Percentiles rank a stretch among this genome's conserved stretches.
These are phyloP conservation scores for Pezizomycotina sp. DNA, from an alignment of 2,329 filamentous ascomycete genomes.

Conservation along the genomic window DNA sequence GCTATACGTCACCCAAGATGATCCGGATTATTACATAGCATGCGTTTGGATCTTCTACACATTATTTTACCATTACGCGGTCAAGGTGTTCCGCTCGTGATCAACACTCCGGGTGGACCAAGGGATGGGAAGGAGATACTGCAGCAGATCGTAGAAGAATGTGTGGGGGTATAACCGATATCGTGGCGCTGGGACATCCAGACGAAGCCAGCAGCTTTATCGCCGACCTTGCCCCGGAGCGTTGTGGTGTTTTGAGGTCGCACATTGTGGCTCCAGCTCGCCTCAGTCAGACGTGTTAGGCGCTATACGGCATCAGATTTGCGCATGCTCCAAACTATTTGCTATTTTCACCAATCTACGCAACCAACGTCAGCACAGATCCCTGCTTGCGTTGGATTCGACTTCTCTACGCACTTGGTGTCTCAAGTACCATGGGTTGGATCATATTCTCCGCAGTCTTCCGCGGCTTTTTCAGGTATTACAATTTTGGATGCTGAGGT, in stretches of 20 bases:
- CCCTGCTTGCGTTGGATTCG: conserved; percentile 15
- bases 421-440: conserved; percentile 45
- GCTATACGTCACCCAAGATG: conserved; percentile 48
- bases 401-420: conserved; percentile 38
- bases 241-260: conserved; percentile 5
- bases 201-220: conserved; percentile 3
- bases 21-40: conserved; percentile 48
- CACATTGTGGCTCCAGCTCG: conserved; percentile 6
- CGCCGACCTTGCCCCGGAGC: conserved; percentile 5
- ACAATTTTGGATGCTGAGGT: conserved; percentile 51
- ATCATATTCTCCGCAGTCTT: conserved; percentile 36
- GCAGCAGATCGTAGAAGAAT: conserved; percentile 37
- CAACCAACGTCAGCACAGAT: conserved; percentile 3
- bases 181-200: conserved; percentile 32
- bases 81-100: conserved; percentile 27
- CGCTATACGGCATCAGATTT: conserved; percentile 42
- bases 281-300: conserved; percentile 28
- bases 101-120: conserved; percentile 62
- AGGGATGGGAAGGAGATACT: conserved; percentile 55
- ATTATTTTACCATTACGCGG: conserved; percentile 21
- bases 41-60: conserved; percentile 52
- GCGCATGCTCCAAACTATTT: conserved; percentile 59
- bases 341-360: conserved; percentile 49
- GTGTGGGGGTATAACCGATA: conserved; percentile 43
- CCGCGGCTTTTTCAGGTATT: conserved; percentile 48